Conservation (phyloP, 768 basidiomycete species). For the Tricholoma furcatifolium region DNA sequence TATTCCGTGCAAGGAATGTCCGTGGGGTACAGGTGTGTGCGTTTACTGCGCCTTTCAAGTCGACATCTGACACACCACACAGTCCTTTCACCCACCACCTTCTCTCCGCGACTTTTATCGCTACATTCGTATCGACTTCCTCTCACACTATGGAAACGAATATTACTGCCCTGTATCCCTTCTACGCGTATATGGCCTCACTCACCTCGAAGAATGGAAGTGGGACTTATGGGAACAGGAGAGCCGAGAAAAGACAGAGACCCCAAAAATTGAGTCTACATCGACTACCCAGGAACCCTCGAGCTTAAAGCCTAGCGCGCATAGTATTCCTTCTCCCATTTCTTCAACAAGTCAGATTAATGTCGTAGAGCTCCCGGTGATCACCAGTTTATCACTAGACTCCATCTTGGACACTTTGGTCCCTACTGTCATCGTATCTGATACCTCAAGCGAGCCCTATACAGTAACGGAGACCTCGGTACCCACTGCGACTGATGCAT, state of each 20-base stretch:
- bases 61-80: not conserved
- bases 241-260: constrained; percentile 36
- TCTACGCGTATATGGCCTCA: constrained; percentile 91
- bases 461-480: too few relatives aligned
- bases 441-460: too few relatives aligned
- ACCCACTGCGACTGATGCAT: not conserved
- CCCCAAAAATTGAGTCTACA: constrained; percentile 31
- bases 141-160: constrained; percentile 90
- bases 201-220: constrained; percentile 95
- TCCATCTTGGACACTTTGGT: not conserved
- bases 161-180: constrained; percentile 96
- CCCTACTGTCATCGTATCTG: not conserved
- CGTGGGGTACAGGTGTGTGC: constrained; percentile 82
- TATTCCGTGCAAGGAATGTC: constrained; percentile 83
- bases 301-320: not conserved
- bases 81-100: constrained; percentile 78
- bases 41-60: not conserved
- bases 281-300: constrained; percentile 30
- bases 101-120: constrained; percentile 86
- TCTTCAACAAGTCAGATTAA: not conserved
- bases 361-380: not conserved
- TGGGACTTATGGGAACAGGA: constrained; percentile 84
- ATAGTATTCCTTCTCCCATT: too few relatives aligned
- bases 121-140: constrained; percentile 91
- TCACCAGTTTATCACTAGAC: not conserved